phyloP scores from a whole-genome alignment of 2,329 filamentous ascomycete species.

The Tolypocladium ovalisporum region DNA sequence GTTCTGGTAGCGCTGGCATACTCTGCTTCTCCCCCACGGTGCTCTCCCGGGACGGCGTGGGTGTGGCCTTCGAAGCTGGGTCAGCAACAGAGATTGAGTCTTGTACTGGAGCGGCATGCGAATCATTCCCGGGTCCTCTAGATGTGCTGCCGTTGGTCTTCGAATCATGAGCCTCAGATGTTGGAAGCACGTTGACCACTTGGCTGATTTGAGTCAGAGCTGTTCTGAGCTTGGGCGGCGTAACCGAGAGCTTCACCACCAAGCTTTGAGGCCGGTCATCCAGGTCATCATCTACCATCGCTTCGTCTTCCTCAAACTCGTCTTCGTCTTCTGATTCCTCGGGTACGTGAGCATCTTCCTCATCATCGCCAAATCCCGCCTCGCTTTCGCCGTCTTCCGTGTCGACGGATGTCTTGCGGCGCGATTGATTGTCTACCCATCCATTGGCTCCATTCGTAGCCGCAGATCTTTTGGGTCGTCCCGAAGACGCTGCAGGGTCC shows the following conservation, averaged over 20 bases:
- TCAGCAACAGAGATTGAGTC: neutral
- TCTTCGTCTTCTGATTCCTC: slow-evolving; percentile 50
- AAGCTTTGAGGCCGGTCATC: slow-evolving; percentile 46
- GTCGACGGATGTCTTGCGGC: slow-evolving; percentile 35
- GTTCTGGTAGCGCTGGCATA: slow-evolving; percentile 5
- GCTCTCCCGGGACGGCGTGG: neutral
- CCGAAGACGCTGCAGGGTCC: slow-evolving; percentile 29
- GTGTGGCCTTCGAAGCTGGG: neutral
- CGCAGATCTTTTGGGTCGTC: slow-evolving; percentile 39
- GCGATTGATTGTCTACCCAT: slow-evolving; percentile 26
- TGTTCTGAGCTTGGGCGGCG: slow-evolving; percentile 25
- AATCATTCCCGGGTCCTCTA: slow-evolving; percentile 11
- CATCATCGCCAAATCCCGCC: slow-evolving; percentile 66
- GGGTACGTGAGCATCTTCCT: slow-evolving; percentile 57
- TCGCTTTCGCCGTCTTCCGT: slow-evolving; percentile 59
- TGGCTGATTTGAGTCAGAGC: slow-evolving; percentile 14
- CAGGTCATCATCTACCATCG: slow-evolving; percentile 42
- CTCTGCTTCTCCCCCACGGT: slow-evolving; percentile 1
- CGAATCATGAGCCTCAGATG: slow-evolving; percentile 10
- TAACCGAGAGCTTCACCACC: slow-evolving; percentile 61
- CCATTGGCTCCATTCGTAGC: slow-evolving; percentile 40
- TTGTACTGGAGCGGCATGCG: slow-evolving; percentile 13
- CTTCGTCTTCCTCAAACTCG: slow-evolving; percentile 45
- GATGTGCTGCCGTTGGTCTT: slow-evolving; percentile 4
- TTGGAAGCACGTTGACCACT: slow-evolving; percentile 11